Conservation (phyloP, 2,329 filamentous ascomycete species). For the Pyrenophora teres region DNA sequence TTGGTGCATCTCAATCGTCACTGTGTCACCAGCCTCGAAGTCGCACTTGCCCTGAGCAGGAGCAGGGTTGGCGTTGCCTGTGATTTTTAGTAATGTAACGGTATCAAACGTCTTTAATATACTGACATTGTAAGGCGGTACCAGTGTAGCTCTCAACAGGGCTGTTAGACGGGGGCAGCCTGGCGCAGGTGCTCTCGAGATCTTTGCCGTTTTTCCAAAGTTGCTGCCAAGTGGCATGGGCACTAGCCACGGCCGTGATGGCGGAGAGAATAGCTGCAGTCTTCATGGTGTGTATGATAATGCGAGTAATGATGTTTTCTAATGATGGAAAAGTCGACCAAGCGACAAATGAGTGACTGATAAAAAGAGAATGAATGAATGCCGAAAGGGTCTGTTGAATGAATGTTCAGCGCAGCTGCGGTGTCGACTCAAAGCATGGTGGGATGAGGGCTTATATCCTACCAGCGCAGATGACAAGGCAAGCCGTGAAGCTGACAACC, state of each 20-base stretch:
- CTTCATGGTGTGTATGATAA: conserved; percentile 26
- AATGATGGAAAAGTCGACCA: conserved; percentile 22
- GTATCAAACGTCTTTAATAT: not conserved
- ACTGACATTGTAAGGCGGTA: conserved; percentile 36
- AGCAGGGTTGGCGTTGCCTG: conserved; percentile 33
- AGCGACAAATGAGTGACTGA: conserved; percentile 34
- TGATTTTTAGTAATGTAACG: conserved; percentile 1
- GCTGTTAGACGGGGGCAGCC: conserved; percentile 35
- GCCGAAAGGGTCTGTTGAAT: conserved; percentile 28
- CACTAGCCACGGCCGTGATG: conserved; percentile 33
- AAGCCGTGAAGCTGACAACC: conserved; percentile 20
- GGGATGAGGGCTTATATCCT: conserved; percentile 28
- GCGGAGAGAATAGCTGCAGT: conserved; percentile 33
- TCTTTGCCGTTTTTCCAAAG: conserved; percentile 40
- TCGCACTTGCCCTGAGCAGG: conserved; percentile 33
- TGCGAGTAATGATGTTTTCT: conserved; percentile 11
- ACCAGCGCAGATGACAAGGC: conserved; percentile 13
- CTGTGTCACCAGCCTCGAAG: conserved; percentile 33
- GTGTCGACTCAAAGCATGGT: conserved; percentile 13
- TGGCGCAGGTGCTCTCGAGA: conserved; percentile 36
- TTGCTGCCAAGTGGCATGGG: conserved; percentile 39
- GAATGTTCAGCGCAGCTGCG: conserved; percentile 43
- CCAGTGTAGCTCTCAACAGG: conserved; percentile 38
- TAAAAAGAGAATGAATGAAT: conserved; percentile 18
- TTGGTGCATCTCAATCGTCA: conserved; percentile 41